phyloP scores from a whole-genome alignment of 1,139 yeast species.

The Sugiyamaella neomexicana region DNA sequence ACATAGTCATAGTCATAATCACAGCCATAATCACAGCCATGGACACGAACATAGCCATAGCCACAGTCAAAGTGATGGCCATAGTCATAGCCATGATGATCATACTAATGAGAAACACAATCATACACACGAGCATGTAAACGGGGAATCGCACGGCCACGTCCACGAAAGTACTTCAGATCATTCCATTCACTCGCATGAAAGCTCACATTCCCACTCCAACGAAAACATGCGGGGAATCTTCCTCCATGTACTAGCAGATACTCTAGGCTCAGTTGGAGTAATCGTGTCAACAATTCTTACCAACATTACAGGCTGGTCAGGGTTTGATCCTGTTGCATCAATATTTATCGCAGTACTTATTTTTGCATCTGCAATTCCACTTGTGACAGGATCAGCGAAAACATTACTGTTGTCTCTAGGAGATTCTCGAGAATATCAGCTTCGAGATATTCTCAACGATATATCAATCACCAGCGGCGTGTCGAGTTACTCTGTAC shows the following conservation, averaged over 20 bases:
- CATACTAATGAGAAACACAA: constrained; percentile 22
- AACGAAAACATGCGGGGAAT: constrained; percentile 95
- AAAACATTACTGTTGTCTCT: constrained; percentile 67
- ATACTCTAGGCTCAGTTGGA: constrained; percentile 94
- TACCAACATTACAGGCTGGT: constrained; percentile 48
- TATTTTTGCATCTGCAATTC: constrained; percentile 79
- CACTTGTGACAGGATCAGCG: constrained; percentile 79
- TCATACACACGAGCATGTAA: constrained; percentile 21
- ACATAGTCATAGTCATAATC: constrained; percentile 32
- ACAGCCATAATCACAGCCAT: constrained; percentile 44
- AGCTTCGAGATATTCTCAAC: constrained; percentile 60
- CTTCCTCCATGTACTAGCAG: constrained; percentile 89
- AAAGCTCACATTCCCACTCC: constrained; percentile 1
- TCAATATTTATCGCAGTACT: constrained; percentile 82
- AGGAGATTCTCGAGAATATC: constrained; percentile 56
- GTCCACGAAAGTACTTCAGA: constrained; percentile 6
- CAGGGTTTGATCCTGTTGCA: constrained; percentile 87
- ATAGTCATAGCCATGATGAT: constrained; percentile 16
- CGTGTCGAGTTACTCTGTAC: constrained; percentile 79
- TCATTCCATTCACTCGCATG: constrained; percentile 25
- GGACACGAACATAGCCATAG: constrained; percentile 51
- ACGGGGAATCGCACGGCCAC: constrained; percentile 13
- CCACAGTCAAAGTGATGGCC: constrained; percentile 29
- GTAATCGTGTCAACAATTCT: constrained; percentile 81
- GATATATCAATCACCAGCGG: constrained; percentile 75